Conservation (phyloP, 352 stramenopile genomes). For the Peronosclerospora sorghi region DNA sequence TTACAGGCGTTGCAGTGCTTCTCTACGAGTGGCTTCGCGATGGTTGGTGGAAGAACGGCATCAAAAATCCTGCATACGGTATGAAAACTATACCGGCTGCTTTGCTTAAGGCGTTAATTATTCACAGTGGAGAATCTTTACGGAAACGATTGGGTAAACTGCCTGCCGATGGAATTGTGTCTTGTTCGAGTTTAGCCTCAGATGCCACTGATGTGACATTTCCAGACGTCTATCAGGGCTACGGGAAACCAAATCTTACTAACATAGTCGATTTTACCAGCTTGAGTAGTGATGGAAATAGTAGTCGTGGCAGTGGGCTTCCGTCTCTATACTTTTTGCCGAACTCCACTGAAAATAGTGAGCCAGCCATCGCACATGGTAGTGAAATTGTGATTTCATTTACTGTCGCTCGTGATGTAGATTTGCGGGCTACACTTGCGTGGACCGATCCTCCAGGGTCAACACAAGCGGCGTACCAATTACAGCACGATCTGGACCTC, state of each 20-base stretch:
- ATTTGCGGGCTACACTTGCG: slow-evolving; percentile 60
- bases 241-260: slow-evolving; percentile 71
- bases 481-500: slow-evolving; percentile 75
- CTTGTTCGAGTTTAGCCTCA: slow-evolving; percentile 31
- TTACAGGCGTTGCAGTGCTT: slow-evolving; percentile 64
- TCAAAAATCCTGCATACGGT: slow-evolving; percentile 35
- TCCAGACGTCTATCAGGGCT: slow-evolving; percentile 71
- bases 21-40: slow-evolving; percentile 70
- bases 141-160: slow-evolving; percentile 32
- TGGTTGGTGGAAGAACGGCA: slow-evolving; percentile 63
- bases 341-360: slow-evolving; percentile 52
- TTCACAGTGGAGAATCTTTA: slow-evolving; percentile 61
- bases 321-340: slow-evolving; percentile 60
- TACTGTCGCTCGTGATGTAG: slow-evolving; percentile 45
- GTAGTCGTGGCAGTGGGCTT: slow-evolving; percentile 1
- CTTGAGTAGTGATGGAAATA: slow-evolving; percentile 7
- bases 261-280: slow-evolving; percentile 56
- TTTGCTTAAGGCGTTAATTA: slow-evolving; percentile 69
- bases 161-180: slow-evolving; percentile 29
- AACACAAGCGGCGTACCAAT: slow-evolving; percentile 41
- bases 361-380: slow-evolving; percentile 39
- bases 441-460: slow-evolving; percentile 72
- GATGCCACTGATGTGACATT: slow-evolving; percentile 24
- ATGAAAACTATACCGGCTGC: slow-evolving; percentile 59
- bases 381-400: slow-evolving; percentile 63